These are phyloP conservation scores for Ophiocordyceps camponoti-leonardi DNA, from an alignment of 2,329 filamentous ascomycete genomes.

Conservation along the genomic window DNA sequence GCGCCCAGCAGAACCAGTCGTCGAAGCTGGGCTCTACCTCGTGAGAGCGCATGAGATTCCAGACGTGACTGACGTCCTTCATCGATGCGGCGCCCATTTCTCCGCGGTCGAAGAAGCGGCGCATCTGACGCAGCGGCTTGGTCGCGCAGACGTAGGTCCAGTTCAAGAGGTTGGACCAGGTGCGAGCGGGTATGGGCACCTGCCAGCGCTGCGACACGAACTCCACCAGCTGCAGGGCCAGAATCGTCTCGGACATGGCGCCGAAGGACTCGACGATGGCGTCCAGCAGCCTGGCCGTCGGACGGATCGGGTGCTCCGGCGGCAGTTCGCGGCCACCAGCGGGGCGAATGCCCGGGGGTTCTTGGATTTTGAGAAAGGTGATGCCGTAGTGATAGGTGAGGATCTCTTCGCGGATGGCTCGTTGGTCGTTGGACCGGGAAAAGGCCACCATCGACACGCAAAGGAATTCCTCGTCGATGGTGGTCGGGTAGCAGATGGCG, in stretches of 20 bases:
- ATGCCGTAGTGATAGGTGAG: slow-evolving; percentile 14
- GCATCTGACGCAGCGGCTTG: slow-evolving; percentile 18
- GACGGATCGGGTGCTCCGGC: slow-evolving; percentile 34
- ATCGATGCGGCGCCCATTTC: background rate
- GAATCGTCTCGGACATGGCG: slow-evolving; percentile 43
- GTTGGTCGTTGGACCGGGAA: slow-evolving; percentile 18
- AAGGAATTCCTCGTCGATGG: slow-evolving; percentile 19
- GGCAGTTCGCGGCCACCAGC: slow-evolving; percentile 21
- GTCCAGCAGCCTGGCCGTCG: slow-evolving; percentile 40
- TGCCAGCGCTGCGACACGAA: slow-evolving; percentile 42
- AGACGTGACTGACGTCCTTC: slow-evolving; percentile 32
- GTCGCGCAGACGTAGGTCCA: slow-evolving; percentile 44
- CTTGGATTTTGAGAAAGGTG: slow-evolving; percentile 5
- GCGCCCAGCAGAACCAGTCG: slow-evolving; percentile 31
- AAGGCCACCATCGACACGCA: slow-evolving; percentile 25
- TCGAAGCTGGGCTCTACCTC: slow-evolving; percentile 36
- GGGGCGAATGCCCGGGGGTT: slow-evolving; percentile 8
- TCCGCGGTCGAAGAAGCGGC: slow-evolving; percentile 5
- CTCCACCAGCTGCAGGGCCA: slow-evolving; percentile 42
- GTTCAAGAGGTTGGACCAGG: slow-evolving; percentile 51
- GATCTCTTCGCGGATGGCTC: slow-evolving; percentile 16
- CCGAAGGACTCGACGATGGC: slow-evolving; percentile 53
- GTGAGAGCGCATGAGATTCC: slow-evolving; percentile 39
- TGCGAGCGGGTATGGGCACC: slow-evolving; percentile 34
- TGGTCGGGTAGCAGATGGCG: slow-evolving; percentile 9